Base-by-base conservation (phyloP, 768 basidiomycete genomes). In the Mycena olivaceomarginata region DNA sequence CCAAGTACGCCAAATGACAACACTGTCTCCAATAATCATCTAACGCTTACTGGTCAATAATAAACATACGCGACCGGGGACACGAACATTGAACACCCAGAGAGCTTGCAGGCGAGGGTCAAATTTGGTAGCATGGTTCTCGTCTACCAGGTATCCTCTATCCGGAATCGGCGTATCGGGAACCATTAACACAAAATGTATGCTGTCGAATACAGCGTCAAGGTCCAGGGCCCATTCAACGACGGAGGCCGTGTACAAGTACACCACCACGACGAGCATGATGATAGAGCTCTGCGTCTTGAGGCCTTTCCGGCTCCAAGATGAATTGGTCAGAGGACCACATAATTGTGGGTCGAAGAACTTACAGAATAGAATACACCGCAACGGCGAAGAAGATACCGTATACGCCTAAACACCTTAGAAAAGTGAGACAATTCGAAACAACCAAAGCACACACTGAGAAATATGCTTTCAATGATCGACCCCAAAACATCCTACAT, bases 1-100 rank as follows among this genome's bases (percentile, higher is more conserved):
- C 60, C 60, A 62, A 8, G 31, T 22, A 8, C 60, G 60, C 60
- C 60, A 62, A 15, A 62, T 40, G 13, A 62, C 60, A 40, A 62
- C 18, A 11, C 5, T 18, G 20, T 62, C 60, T 62, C 60, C 60
- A 7, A 62, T 16, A 7, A 62, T 62, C 60, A 62, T 62, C 60
- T 62, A 20, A 20, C 6, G 6, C 9, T 6, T 6, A 9, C 10
- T 39, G 39, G 5, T 39, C 31, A 62, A 20, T 62, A 18, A 9
- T 40, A n/a, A 9, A 22, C 53, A 62, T 16, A 12, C 1, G 39
- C 4, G 53, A 22, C n/a, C 1, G 53, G 6, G 5, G 5, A 25
- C 13, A 62, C 60, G 20, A 39, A 62, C 60, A 22, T 62, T 62
- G 16, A 62, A 18, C 25, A 13, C 9, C 5, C 31, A 13, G 22